These are phyloP conservation scores for Thalassiosira profunda DNA, from an alignment of 108 stramenopile species.

Conservation along the genomic window DNA sequence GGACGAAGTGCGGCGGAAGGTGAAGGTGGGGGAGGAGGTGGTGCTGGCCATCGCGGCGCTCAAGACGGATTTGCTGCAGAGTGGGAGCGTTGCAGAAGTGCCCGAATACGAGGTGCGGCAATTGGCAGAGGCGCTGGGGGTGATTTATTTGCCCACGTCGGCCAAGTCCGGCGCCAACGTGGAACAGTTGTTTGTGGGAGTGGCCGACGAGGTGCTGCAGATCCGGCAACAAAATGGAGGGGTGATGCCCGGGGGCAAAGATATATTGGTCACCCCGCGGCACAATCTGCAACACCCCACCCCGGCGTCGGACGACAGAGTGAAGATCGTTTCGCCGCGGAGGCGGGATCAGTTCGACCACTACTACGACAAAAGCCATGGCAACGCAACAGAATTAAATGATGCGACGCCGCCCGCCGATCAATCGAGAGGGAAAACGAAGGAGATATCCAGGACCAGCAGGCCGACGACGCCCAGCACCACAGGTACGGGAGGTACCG, in stretches of 20 bases:
- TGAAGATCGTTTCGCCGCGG: not conserved
- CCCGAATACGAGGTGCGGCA: constrained; percentile 57
- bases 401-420: not conserved
- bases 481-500: not conserved
- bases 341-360: constrained; percentile 18
- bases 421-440: not conserved
- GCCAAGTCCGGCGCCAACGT: constrained; percentile 74
- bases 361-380: not conserved
- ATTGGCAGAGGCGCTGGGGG: constrained; percentile 63
- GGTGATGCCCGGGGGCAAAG: too few species aligned
- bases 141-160: constrained; percentile 72
- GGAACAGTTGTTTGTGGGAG: constrained; percentile 59
- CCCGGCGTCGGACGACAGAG: not conserved
- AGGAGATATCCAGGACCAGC: too few species aligned
- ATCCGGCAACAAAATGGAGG: constrained; percentile 5
- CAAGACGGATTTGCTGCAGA: constrained; percentile 63
- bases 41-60: constrained; percentile 81
- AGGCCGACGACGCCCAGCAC: too few species aligned
- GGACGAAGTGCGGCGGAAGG: constrained; percentile 57
- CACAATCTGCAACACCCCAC: not conserved
- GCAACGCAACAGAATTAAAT: not conserved
- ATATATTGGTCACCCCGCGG: not conserved
- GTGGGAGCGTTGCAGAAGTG: constrained; percentile 6
- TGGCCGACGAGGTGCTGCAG: constrained; percentile 67
- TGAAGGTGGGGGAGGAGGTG: constrained; percentile 33